Conservation (phyloP, 2,329 filamentous ascomycete species). For the Penicillium sp. region DNA sequence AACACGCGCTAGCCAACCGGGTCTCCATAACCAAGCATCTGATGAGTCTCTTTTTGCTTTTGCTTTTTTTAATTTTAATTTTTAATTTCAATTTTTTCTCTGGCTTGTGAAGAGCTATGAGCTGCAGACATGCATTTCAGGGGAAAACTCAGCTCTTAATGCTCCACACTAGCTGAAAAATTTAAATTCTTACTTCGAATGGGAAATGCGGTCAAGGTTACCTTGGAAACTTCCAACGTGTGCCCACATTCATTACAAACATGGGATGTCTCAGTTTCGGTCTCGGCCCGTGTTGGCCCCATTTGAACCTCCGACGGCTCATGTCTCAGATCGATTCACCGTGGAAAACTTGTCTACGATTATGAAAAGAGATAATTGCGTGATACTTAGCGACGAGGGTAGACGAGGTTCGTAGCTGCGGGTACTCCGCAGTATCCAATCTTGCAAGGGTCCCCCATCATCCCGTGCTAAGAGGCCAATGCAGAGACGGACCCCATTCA, state of each 20-base stretch:
- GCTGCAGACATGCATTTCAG: not conserved
- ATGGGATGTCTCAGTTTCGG: constrained; percentile 1
- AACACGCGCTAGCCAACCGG: not conserved
- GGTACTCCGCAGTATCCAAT: not conserved
- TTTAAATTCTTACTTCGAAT: not conserved
- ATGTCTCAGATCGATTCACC: constrained; percentile 15
- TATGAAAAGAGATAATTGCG: not conserved
- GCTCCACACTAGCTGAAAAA: not conserved
- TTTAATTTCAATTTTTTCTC: not conserved
- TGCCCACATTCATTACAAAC: not conserved
- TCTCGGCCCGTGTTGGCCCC: constrained; percentile 18
- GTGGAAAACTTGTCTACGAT: not conserved
- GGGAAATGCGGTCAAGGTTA: not conserved
- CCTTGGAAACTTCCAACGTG: not conserved
- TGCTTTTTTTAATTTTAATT: not conserved
- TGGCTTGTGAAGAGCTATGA: not conserved
- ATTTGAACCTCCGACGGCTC: constrained; percentile 5
- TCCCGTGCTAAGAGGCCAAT: not conserved
- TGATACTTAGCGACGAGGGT: too few relatives aligned
- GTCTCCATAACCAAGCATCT: not conserved
- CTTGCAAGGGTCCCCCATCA: not conserved
- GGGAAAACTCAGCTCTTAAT: not conserved
- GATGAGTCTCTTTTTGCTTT: not conserved
- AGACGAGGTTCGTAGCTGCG: not conserved
- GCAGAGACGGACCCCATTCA: not conserved